phyloP scores from a whole-genome alignment of 2,329 filamentous ascomycete genomes.

The Ploettnerulaceae sp. region DNA sequence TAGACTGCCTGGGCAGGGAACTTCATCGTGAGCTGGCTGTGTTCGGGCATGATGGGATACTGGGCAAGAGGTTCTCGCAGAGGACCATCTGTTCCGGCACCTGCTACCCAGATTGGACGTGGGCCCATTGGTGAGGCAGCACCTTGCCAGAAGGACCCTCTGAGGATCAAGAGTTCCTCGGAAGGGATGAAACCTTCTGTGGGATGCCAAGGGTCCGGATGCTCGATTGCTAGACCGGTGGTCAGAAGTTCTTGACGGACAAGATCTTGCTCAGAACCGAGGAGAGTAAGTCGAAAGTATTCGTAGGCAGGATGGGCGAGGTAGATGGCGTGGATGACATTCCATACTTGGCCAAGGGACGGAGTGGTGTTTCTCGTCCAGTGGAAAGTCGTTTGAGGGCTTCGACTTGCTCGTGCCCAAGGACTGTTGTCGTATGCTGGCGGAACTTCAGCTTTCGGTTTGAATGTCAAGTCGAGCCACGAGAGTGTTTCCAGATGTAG shows the following conservation, averaged over 20 bases:
- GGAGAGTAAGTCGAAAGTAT: slow-evolving; percentile 34
- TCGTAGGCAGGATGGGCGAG: slow-evolving; percentile 33
- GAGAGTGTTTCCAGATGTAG: too few relatives aligned
- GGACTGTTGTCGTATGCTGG: slow-evolving; percentile 35
- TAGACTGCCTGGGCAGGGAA: slow-evolving; percentile 36
- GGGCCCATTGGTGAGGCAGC: slow-evolving; percentile 63
- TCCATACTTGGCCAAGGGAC: slow-evolving; percentile 37
- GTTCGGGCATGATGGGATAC: slow-evolving; percentile 40
- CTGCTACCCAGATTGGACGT: slow-evolving; percentile 51
- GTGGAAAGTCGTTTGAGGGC: slow-evolving; percentile 32
- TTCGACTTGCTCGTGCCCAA: slow-evolving; percentile 35
- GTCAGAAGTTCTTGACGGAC: slow-evolving; percentile 32
- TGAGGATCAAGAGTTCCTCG: slow-evolving; percentile 43
- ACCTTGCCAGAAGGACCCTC: slow-evolving; percentile 64
- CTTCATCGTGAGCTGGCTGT: slow-evolving; percentile 39
- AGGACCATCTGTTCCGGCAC: slow-evolving; percentile 24
- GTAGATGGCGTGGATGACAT: slow-evolving; percentile 37
- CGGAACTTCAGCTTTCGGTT: too few relatives aligned
- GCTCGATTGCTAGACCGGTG: slow-evolving; percentile 24
- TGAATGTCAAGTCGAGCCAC: too few relatives aligned
- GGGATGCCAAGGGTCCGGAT: slow-evolving; percentile 17
- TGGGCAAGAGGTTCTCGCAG: slow-evolving; percentile 36
- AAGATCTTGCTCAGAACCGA: slow-evolving; percentile 28
- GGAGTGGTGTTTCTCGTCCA: slow-evolving; percentile 34
- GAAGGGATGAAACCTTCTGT: too few relatives aligned